phyloP scores from a whole-genome alignment of 176 grass and related monocot species.

The Oryza longistaminata region DNA sequence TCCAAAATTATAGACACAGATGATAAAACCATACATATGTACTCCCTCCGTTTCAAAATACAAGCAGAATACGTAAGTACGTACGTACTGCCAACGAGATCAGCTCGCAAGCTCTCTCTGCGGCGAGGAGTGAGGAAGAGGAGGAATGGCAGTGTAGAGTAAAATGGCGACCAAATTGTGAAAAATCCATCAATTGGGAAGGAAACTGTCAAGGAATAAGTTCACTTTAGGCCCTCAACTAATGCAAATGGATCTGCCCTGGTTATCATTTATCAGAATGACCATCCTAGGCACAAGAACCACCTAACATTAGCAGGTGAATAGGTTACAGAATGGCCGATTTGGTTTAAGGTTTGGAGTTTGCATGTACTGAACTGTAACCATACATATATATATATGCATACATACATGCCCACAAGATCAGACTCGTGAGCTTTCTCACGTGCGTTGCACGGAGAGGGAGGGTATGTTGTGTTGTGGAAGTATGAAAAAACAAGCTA shows the following conservation, averaged over 20 bases:
- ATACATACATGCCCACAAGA: not conserved
- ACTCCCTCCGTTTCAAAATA: too few relatives aligned
- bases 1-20: too few relatives aligned
- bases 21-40: too few relatives aligned
- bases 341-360: not conserved
- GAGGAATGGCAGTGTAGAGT: not conserved
- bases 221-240: not conserved
- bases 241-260: not conserved
- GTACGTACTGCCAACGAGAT: not conserved
- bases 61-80: slow-evolving; percentile 1
- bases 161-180: not conserved
- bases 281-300: slow-evolving; percentile 28
- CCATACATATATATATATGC: not conserved
- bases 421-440: not conserved
- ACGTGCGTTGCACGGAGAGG: not conserved
- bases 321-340: not conserved
- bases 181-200: slow-evolving; percentile 11
- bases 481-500: too few relatives aligned
- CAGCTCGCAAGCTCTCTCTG: not conserved
- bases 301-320: not conserved
- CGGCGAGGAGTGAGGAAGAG: too few relatives aligned
- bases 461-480: too few relatives aligned
- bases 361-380: not conserved
- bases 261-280: slow-evolving; percentile 16
- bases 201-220: not conserved